Conservation (phyloP, 2,329 filamentous ascomycete species). For the Scedosporium apiospermum region DNA sequence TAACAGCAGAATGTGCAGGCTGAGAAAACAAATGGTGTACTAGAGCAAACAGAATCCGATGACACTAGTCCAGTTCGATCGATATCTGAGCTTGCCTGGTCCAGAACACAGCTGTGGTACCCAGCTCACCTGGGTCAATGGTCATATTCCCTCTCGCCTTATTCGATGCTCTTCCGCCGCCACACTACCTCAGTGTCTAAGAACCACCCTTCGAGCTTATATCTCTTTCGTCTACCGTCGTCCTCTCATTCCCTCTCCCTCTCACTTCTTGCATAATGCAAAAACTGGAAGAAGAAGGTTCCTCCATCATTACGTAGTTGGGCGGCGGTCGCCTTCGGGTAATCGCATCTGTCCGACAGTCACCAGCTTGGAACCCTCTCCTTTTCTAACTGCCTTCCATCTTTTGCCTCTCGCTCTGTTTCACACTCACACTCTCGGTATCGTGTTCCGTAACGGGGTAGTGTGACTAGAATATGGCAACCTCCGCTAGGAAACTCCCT, state of each 20-base stretch:
- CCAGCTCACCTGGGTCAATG: too few species aligned
- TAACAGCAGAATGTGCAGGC: background rate
- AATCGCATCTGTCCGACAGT: background rate
- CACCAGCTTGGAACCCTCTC: background rate
- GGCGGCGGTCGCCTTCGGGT: slow-evolving; percentile 5
- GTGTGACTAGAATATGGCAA: background rate
- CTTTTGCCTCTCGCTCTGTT: background rate
- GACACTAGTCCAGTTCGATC: background rate
- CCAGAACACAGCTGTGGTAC: background rate
- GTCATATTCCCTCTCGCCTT: too few species aligned
- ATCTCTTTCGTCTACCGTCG: background rate
- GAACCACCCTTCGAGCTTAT: too few species aligned
- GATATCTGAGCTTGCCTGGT: background rate
- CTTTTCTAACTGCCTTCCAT: background rate
- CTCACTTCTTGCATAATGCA: background rate
- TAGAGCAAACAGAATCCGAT: background rate
- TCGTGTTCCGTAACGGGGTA: background rate
- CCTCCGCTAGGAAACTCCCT: background rate
- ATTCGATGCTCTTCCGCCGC: too few species aligned
- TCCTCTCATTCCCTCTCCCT: background rate
- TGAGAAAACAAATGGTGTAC: background rate
- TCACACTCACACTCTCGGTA: background rate
- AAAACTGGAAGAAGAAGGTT: background rate
- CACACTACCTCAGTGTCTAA: too few species aligned
- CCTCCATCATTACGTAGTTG: background rate